Evolutionary conservation across 805 yeast genomes (phyloP).

Genomic region (Tetrapisispora namnaoensis): DNA sequence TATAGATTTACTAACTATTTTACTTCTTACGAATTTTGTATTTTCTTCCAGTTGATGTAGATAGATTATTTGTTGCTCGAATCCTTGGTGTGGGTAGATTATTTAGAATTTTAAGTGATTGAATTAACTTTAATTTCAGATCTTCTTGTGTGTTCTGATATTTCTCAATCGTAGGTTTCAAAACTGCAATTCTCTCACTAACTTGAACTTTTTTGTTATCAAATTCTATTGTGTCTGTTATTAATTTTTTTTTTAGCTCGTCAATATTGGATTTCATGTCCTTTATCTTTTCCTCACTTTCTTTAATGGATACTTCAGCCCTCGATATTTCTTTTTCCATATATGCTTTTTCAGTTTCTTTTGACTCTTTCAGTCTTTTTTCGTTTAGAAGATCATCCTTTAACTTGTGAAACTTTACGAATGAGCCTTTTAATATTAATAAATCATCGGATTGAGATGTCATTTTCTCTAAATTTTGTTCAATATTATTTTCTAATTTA

Average conservation of each 20-base stretch:
- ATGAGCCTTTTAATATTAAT: constrained; percentile 11
- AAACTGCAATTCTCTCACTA: constrained; percentile 6
- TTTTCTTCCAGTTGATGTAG: constrained; percentile 7
- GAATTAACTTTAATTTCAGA: constrained; percentile 10
- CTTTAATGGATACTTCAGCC: constrained; percentile 41
- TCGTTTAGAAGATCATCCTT: constrained; percentile 37
- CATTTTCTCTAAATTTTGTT: constrained; percentile 16
- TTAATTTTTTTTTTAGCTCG: constrained; percentile 10
- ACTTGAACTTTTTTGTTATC: constrained; percentile 4
- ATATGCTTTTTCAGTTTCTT: constrained; percentile 51
- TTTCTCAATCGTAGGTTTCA: constrained; percentile 8
- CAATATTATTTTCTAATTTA: constrained; percentile 23
- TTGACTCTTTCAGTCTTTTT: constrained; percentile 37
- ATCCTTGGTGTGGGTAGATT: constrained; percentile 20
- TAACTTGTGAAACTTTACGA: constrained; percentile 32
- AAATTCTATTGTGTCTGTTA: constrained; percentile 6
- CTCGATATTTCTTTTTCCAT: constrained; percentile 49
- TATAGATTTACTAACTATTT: background rate
- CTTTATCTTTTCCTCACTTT: constrained; percentile 31
- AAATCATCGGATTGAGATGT: constrained; percentile 6
- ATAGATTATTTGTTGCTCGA: constrained; percentile 10
- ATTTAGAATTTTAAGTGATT: constrained; percentile 13
- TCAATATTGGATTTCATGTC: constrained; percentile 8
- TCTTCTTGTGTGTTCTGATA: constrained; percentile 8
- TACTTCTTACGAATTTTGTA: constrained; percentile 6